A percentile compares a stretch with the other conserved stretches of the same genome.
phyloP scores from a whole-genome alignment of 768 basidiomycete genomes.

The Lentinula boryana region DNA sequence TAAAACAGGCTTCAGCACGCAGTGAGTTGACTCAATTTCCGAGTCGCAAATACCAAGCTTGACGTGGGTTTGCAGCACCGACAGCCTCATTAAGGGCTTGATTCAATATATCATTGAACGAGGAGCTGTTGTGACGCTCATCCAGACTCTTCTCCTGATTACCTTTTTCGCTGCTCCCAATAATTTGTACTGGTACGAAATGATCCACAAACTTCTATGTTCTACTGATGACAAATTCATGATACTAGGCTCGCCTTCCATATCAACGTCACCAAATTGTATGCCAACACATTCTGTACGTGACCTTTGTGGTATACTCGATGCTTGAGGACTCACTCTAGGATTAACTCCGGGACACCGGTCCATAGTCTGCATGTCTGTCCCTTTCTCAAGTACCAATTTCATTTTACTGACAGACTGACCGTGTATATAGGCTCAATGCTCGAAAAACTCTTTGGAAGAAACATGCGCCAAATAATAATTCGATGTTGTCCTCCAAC shows the following conservation, averaged over 20 bases:
- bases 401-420: too few relatives aligned
- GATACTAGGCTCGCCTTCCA: constrained; percentile 39
- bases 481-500: neutral
- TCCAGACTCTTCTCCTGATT: constrained; percentile 34
- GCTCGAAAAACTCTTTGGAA: neutral
- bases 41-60: neutral
- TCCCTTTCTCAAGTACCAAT: neutral
- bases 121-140: constrained; percentile 36
- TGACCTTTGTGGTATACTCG: neutral
- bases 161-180: constrained; percentile 32
- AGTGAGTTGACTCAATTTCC: constrained; percentile 18
- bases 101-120: constrained; percentile 36
- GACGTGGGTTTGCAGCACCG: constrained; percentile 24
- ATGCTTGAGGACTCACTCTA: neutral
- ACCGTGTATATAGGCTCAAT: neutral
- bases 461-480: neutral
- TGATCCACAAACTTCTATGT: neutral
- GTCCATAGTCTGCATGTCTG: neutral
- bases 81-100: constrained; percentile 30
- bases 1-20: constrained; percentile 27
- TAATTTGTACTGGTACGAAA: constrained; percentile 30
- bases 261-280: constrained; percentile 41
- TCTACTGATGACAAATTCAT: neutral
- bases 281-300: constrained; percentile 46
- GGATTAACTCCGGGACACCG: neutral